Evolutionary conservation across 2,329 filamentous ascomycete species (phyloP), one percentile per base, ranked within the genome.

Genomic region (Plenodomus tracheiphilus): DNA sequence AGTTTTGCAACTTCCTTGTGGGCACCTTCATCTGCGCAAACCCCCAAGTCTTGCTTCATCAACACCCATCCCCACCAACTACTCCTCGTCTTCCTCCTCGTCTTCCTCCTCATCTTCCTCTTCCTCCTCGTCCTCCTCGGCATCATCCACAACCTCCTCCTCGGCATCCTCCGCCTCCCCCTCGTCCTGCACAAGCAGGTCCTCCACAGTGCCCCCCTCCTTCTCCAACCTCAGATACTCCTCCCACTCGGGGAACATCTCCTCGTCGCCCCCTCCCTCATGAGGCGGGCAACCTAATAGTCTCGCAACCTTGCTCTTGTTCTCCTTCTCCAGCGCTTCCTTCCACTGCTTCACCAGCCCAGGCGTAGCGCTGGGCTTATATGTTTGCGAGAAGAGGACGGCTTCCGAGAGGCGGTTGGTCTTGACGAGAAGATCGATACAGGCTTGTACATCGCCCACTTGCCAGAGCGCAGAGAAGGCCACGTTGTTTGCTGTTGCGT

Each of bases 221-320:
- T 81, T 83, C 77, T 97, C 94, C 54, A 96, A 70, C 66, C 82
- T 81, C 61, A 97, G 70, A 79, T 90, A 97, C 73, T 94, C 88
- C 4, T 96, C 89, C 94, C 94, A 99, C 66, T 97, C 91, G 0
- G 93, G 93, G 76, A 99, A 99, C 61, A 99, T 81, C 2, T 96
- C 92, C 35, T 88, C 88, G 52, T 85, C 82, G 6, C 78, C 77
- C 51, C 81, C 80, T 2, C 74, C 75, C 51, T 91, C 89, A 8
- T 48, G 48, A 13, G 85, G 88, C 0, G 94, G 94, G 0, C 90
- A 81, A 52, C 89, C 93, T 45, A 99, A 82, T 42, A 91, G 80
- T 75, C 93, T 88, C 10, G 88, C 85, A 3, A 97, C 88, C 59
- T 94, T 90, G 10, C 81, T 83, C 79, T 95, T 96, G 71, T 93